Evolutionary conservation across 768 basidiomycete species (phyloP).

Genomic region (Lactarius indigo): DNA sequence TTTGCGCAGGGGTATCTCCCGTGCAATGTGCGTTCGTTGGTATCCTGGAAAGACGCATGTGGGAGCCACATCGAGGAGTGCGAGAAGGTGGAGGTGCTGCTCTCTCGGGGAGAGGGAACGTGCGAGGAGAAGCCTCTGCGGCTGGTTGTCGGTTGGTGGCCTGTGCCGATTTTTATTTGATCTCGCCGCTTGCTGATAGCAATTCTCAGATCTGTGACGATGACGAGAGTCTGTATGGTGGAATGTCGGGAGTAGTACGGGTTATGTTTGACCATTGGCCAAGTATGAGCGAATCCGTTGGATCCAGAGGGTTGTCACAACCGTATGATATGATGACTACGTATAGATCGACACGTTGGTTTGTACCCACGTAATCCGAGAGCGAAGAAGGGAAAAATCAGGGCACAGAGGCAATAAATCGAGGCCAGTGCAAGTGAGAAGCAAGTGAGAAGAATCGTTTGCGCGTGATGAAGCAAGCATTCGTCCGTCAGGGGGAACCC

Average conservation of each 20-base stretch:
- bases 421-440: slow-evolving; percentile 41
- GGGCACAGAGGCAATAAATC: slow-evolving; percentile 73
- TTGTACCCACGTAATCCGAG: slow-evolving; percentile 68
- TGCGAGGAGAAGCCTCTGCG: slow-evolving; percentile 37
- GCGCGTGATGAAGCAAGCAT: not conserved
- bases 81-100: slow-evolving; percentile 29
- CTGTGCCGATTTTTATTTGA: not conserved
- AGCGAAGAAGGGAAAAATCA: slow-evolving; percentile 54
- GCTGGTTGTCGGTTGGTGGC: slow-evolving; percentile 36
- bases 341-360: slow-evolving; percentile 57
- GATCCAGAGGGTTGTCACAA: too few species aligned
- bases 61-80: slow-evolving; percentile 35
- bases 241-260: not conserved
- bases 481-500: too few species aligned
- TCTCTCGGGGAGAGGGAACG: slow-evolving; percentile 34
- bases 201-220: not conserved
- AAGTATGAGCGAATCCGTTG: too few species aligned
- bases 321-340: not conserved
- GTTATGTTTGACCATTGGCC: too few species aligned
- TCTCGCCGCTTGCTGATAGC: not conserved
- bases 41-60: slow-evolving; percentile 41
- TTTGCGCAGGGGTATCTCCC: slow-evolving; percentile 40
- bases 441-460: not conserved
- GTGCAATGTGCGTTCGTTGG: slow-evolving; percentile 35
- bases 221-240: not conserved